Base-by-base conservation (phyloP, 805 yeast genomes). In the Wickerhamiella sergipiensis region DNA sequence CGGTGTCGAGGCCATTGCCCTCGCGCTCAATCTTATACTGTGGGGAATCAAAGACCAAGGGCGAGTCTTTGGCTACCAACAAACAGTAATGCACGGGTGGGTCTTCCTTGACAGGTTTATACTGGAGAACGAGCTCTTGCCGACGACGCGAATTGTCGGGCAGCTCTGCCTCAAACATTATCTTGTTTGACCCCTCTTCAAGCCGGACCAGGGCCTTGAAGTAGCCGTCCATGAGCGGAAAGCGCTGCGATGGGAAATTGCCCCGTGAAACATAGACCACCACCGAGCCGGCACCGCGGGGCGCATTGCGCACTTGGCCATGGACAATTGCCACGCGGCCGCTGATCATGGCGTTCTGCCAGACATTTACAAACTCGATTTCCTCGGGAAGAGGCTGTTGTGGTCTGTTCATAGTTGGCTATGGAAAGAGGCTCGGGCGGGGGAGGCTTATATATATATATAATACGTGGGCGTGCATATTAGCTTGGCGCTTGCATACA, bases 31-130 rank as follows among this genome's bases (percentile, higher is more conserved):
- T 46, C 46, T 66, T 66, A 48, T 61, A 61, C 17, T 56, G 55
- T 0, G 94, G 88, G 56, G 85, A 76, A 59, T 89, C 97, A 61
- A 77, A 89, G 1, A 64, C 55, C 19, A 78, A 76, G 2, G 79
- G 77, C 1, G 95, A 84, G 61, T 89, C 97, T 50, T 70, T 73
- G 2, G 85, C 97, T 2, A 87, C 66, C 13, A 90, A 63, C 8
- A 88, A 62, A 61, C 92, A 87, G 47, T 89, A 65, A 64, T 89
- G 92, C n/a, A 89, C 67, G 0, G 92, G 92, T 46, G 84, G 84
- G 58, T 83, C 79, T 50, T 78, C 75, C 2, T 70, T 59, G 24
- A 83, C 60, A 0, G 87, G 88, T 0, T 70, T 63, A 61, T 79
- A 82, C 49, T 66, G 66, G 43, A 82, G 61, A 0, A 58, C 62